A percentile compares a stretch with the other conserved stretches of the same genome.
These are phyloP conservation scores for Volvariella surrecta DNA, from an alignment of 1,284 basidiomycete genomes.

Conservation along the genomic window DNA sequence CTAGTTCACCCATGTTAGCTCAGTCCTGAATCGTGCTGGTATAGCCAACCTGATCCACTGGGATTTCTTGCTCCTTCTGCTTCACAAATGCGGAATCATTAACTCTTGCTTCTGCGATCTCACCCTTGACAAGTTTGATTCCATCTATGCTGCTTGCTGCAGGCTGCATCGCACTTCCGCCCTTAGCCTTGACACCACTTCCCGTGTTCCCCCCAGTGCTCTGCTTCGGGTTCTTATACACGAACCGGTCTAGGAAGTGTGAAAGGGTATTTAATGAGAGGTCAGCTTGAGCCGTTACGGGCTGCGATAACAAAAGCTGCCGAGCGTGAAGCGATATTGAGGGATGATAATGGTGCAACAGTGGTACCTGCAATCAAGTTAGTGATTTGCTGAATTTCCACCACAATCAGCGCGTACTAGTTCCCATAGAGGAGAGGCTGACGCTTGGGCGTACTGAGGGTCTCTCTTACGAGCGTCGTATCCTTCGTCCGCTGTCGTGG, in stretches of 20 bases:
- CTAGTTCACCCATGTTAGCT: constrained; percentile 23
- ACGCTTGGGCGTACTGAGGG: constrained; percentile 82
- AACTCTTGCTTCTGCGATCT: constrained; percentile 42
- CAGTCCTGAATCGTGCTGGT: not conserved
- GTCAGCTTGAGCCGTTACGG: constrained; percentile 79
- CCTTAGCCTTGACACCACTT: constrained; percentile 43
- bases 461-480: constrained; percentile 92
- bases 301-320: constrained; percentile 67
- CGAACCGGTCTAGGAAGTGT: constrained; percentile 83
- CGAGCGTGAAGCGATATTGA: constrained; percentile 82
- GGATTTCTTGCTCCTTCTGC: constrained; percentile 66
- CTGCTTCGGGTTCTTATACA: constrained; percentile 97
- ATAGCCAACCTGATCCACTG: constrained; percentile 74
- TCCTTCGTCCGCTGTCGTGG: constrained; percentile 29
- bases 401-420: constrained; percentile 44
- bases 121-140: constrained; percentile 71
- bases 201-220: constrained; percentile 16
- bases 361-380: constrained; percentile 46
- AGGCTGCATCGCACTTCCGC: constrained; percentile 95
- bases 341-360: constrained; percentile 88
- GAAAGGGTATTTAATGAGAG: constrained; percentile 90
- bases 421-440: constrained; percentile 83
- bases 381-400: not conserved
- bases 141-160: constrained; percentile 58
- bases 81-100: constrained; percentile 80